A percentile compares a stretch with the other conserved stretches of the same genome.
Evolutionary conservation across 1,284 basidiomycete species (phyloP).

Genomic region (Fomitiporia mediterranea): DNA sequence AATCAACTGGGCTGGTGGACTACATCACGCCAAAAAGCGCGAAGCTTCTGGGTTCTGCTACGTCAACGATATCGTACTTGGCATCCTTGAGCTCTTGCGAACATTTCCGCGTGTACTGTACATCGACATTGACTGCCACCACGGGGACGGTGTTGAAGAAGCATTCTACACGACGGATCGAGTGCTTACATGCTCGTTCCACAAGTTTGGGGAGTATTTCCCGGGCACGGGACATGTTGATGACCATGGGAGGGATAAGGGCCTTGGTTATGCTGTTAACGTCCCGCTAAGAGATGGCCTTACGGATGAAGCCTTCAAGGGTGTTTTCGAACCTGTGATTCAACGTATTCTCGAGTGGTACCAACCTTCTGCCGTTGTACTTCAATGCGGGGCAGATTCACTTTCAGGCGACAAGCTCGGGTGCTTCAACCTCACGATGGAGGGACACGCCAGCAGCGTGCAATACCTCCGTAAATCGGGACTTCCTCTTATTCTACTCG

Average conservation of each 20-base stretch:
- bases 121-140: slow-evolving; percentile 98
- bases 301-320: slow-evolving; percentile 76
- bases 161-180: slow-evolving; percentile 97
- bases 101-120: slow-evolving; percentile 87
- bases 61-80: slow-evolving; percentile 93
- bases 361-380: slow-evolving; percentile 83
- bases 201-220: slow-evolving; percentile 97
- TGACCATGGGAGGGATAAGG: slow-evolving; percentile 82
- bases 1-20: slow-evolving; percentile 97
- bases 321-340: slow-evolving; percentile 87
- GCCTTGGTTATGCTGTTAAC: slow-evolving; percentile 90
- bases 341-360: slow-evolving; percentile 88
- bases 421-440: slow-evolving; percentile 94
- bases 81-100: slow-evolving; percentile 83
- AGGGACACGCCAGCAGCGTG: slow-evolving; percentile 91
- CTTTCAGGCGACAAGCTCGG: slow-evolving; percentile 95
- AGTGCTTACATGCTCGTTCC: slow-evolving; percentile 95
- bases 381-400: slow-evolving; percentile 97
- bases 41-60: slow-evolving; percentile 98
- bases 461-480: slow-evolving; percentile 82
- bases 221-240: slow-evolving; percentile 89
- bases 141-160: slow-evolving; percentile 98
- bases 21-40: slow-evolving; percentile 97
- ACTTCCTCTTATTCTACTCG: slow-evolving; percentile 87
- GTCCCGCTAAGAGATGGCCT: slow-evolving; percentile 94